phyloP scores from a whole-genome alignment of 139 green algal species.

The Micromonas commoda region DNA sequence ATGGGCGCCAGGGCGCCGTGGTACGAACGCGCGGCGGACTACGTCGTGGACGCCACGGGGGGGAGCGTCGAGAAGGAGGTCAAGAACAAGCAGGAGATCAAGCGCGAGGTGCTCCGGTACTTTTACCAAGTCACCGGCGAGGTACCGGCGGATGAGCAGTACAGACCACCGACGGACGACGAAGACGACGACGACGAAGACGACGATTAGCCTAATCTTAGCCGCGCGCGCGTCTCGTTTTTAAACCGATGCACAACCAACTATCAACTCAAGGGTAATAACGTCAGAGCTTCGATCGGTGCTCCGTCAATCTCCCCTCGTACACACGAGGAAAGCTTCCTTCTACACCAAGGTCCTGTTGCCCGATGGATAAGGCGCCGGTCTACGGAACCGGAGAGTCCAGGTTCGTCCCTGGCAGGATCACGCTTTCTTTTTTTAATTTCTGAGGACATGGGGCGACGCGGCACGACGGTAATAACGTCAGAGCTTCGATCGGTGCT shows the following conservation, averaged over 20 bases:
- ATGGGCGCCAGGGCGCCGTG: background rate
- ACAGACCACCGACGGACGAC: too few species aligned
- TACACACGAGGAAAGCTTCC: too few species aligned
- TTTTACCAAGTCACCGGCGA: slow-evolving; percentile 1
- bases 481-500: too few species aligned
- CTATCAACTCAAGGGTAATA: too few species aligned
- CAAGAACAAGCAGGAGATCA: slow-evolving; percentile 11
- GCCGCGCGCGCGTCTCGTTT: too few species aligned
- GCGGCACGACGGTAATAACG: background rate
- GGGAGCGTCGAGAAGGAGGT: background rate
- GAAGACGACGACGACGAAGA: too few species aligned
- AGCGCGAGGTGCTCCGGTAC: background rate
- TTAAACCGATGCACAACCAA: too few species aligned
- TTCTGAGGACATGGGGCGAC: background rate
- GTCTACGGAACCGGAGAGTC: background rate
- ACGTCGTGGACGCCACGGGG: background rate
- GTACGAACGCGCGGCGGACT: slow-evolving; percentile 14
- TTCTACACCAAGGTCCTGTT: too few species aligned
- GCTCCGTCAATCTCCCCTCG: too few species aligned
- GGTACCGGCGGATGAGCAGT: background rate
- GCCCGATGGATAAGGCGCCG: background rate
- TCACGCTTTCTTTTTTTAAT: background rate
- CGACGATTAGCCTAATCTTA: too few species aligned
- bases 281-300: too few species aligned
- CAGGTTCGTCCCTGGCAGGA: background rate